phyloP scores from a whole-genome alignment of 2,329 filamentous ascomycete species.

The Zelopaecilomyces penicillatus region DNA sequence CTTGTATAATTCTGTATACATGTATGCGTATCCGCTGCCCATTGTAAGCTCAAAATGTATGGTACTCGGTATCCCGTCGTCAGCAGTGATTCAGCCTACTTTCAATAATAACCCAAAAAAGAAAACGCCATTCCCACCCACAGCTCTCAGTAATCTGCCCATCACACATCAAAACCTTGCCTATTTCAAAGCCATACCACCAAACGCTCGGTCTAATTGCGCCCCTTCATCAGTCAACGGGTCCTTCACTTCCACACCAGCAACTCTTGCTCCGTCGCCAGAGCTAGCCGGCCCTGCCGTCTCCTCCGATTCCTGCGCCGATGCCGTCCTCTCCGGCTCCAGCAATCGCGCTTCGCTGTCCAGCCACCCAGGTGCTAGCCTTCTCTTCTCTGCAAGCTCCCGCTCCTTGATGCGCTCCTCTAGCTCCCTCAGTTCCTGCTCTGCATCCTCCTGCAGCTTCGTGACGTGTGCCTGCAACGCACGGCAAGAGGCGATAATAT shows the following conservation, averaged over 20 bases:
- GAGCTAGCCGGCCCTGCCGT: constrained; percentile 9
- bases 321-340: constrained; percentile 51
- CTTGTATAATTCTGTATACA: too few relatives aligned
- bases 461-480: constrained; percentile 69
- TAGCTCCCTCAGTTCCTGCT: constrained; percentile 59
- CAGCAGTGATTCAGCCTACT: too few relatives aligned
- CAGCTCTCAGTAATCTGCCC: too few relatives aligned
- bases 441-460: constrained; percentile 59
- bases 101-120: too few relatives aligned
- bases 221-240: constrained; percentile 41
- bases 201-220: constrained; percentile 52
- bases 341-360: constrained; percentile 64
- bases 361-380: constrained; percentile 72
- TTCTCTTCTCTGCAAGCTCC: constrained; percentile 70
- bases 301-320: constrained; percentile 18
- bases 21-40: too few relatives aligned
- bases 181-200: constrained; percentile 32
- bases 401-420: constrained; percentile 56
- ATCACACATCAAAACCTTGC: neutral
- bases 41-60: too few relatives aligned
- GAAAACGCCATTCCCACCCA: too few relatives aligned
- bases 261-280: constrained; percentile 7
- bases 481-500: constrained; percentile 75
- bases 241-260: constrained; percentile 11
- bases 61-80: too few relatives aligned